Evolutionary conservation across 192 early-diverging fungal species (phyloP).

Genomic region (Dimargaris verticillata): DNA sequence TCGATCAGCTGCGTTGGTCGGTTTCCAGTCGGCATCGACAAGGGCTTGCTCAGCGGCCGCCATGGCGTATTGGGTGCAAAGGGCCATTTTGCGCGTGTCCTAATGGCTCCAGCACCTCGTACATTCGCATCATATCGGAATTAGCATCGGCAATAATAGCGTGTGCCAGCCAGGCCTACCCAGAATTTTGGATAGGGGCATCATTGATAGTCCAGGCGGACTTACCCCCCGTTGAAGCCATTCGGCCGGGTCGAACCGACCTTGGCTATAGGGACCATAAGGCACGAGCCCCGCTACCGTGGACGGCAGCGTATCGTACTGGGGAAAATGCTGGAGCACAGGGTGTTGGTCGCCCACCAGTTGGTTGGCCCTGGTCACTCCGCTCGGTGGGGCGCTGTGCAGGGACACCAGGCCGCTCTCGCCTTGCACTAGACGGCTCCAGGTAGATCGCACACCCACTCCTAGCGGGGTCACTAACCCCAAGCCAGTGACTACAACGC

Average conservation of each 20-base stretch:
- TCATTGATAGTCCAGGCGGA: neutral
- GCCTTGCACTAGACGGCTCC: conserved; percentile 53
- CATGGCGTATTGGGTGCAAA: conserved; percentile 79
- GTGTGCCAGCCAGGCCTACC: too few relatives aligned
- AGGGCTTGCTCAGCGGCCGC: conserved; percentile 71
- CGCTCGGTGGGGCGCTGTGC: conserved; percentile 13
- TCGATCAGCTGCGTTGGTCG: conserved; percentile 31
- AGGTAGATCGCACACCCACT: conserved; percentile 47
- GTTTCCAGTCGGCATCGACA: conserved; percentile 59
- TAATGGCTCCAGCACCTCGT: conserved; percentile 12
- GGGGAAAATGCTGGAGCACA: neutral
- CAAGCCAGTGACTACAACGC: conserved; percentile 92
- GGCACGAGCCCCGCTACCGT: conserved; percentile 59
- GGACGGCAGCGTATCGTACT: conserved; percentile 51
- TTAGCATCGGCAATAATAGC: too few relatives aligned
- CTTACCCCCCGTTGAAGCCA: conserved; percentile 60
- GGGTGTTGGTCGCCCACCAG: conserved; percentile 10
- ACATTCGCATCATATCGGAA: neutral
- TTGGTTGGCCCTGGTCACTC: conserved; percentile 12
- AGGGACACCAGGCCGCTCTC: conserved; percentile 65
- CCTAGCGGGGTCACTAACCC: conserved; percentile 85
- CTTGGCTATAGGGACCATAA: conserved; percentile 27
- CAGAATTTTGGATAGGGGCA: too few relatives aligned
- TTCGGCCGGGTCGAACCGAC: conserved; percentile 51
- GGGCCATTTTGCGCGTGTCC: conserved; percentile 61